Evolutionary conservation across 1,284 basidiomycete species (phyloP).

Genomic region (Malassezia japonica): DNA sequence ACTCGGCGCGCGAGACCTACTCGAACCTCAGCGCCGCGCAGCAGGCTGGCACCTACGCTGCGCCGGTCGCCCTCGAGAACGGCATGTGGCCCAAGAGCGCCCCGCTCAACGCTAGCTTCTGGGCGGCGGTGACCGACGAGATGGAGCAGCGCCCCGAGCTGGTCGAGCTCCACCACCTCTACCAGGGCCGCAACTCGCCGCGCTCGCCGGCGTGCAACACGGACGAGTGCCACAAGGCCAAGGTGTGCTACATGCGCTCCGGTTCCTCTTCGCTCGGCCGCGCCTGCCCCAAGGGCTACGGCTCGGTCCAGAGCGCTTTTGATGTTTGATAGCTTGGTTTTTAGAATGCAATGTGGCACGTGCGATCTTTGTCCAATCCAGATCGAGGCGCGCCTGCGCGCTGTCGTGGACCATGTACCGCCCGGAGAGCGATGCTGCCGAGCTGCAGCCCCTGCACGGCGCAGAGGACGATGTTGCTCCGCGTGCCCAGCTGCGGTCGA

Average conservation of each 20-base stretch:
- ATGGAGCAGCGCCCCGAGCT: conserved; percentile 59
- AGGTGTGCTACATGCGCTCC: conserved; percentile 69
- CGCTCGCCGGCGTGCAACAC: conserved; percentile 55
- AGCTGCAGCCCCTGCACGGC: neutral
- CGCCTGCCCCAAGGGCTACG: conserved; percentile 59
- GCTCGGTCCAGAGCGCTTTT: conserved; percentile 56
- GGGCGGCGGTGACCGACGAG: conserved; percentile 66
- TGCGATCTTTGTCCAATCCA: too few species aligned
- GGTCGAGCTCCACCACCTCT: conserved; percentile 60
- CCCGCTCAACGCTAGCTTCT: conserved; percentile 72
- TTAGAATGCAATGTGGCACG: neutral
- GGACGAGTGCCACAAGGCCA: conserved; percentile 59
- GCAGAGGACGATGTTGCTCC: neutral
- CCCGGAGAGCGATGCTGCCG: neutral
- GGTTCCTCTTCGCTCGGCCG: conserved; percentile 57
- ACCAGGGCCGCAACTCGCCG: conserved; percentile 61
- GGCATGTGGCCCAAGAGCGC: conserved; percentile 57
- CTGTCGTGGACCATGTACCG: neutral
- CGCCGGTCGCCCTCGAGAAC: conserved; percentile 1
- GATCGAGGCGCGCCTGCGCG: too few species aligned
- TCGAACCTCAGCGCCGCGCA: conserved; percentile 50
- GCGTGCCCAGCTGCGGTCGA: neutral
- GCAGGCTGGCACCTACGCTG: conserved; percentile 8
- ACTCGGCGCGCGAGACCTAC: conserved; percentile 62
- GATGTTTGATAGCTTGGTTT: neutral